A percentile compares a stretch with the other conserved stretches of the same genome.
Conservation (phyloP, 2,329 filamentous ascomycete species). For the Aspergillus amoenus region DNA sequence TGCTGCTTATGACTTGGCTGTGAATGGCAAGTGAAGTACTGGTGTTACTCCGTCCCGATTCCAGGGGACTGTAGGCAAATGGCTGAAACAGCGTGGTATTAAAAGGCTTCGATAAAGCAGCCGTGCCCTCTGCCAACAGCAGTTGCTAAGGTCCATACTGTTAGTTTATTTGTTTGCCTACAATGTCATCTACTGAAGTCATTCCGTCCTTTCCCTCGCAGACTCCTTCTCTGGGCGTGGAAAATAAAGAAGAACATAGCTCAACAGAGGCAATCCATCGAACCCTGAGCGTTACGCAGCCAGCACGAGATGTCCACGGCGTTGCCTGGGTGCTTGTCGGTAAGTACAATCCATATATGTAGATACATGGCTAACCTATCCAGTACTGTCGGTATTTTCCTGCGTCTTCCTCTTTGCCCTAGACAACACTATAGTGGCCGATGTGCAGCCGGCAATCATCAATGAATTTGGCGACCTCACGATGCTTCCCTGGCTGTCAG, state of each 20-base stretch:
- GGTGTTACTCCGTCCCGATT: too few species aligned
- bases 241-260: background rate
- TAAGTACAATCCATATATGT: background rate
- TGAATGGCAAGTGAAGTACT: too few species aligned
- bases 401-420: background rate
- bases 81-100: background rate
- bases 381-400: background rate
- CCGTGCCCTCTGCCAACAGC: background rate
- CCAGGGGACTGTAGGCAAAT: too few species aligned
- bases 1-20: too few species aligned
- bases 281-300: background rate
- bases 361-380: background rate
- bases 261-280: background rate
- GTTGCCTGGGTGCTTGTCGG: background rate
- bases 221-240: too few species aligned
- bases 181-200: background rate
- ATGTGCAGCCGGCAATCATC: slow-evolving; percentile 13
- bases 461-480: slow-evolving; percentile 7
- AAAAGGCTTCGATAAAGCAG: background rate
- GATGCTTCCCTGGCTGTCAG: slow-evolving; percentile 10
- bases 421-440: slow-evolving; percentile 9
- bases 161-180: background rate
- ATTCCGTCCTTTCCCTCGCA: too few species aligned
- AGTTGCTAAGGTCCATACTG: too few species aligned
- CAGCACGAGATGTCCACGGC: background rate